phyloP scores from a whole-genome alignment of 2,329 filamentous ascomycete genomes.

The Aureobasidium lini region DNA sequence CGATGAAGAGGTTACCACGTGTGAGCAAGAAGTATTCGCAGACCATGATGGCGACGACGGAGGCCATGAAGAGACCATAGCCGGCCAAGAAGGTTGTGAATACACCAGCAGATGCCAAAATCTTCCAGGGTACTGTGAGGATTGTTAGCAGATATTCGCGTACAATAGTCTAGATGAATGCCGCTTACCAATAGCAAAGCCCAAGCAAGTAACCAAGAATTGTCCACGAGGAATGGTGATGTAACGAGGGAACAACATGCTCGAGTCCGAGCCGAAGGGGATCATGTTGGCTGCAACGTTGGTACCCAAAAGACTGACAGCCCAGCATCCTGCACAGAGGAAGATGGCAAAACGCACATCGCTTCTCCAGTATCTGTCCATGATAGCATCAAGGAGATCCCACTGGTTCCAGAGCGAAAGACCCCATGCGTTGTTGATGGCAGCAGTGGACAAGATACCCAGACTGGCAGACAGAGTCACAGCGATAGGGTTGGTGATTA shows the following conservation, averaged over 20 bases:
- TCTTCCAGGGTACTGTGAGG: conserved; percentile 50
- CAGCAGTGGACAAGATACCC: conserved; percentile 38
- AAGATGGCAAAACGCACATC: conserved; percentile 34
- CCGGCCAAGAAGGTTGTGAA: conserved; percentile 54
- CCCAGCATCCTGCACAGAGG: conserved; percentile 30
- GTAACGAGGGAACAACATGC: conserved; percentile 41
- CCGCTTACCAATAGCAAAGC: conserved; percentile 47
- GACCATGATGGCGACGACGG: conserved; percentile 54
- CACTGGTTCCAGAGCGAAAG: conserved; percentile 28
- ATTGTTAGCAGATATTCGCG: background rate
- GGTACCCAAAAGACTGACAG: conserved; percentile 31
- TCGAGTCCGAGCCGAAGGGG: conserved; percentile 29
- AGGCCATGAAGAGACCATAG: conserved; percentile 38
- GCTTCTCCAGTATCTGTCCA: conserved; percentile 27
- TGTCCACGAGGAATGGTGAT: conserved; percentile 37
- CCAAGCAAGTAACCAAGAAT: conserved; percentile 27
- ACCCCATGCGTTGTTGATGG: conserved; percentile 38
- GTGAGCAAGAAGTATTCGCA: conserved; percentile 52
- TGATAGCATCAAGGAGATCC: conserved; percentile 29
- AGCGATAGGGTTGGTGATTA: conserved; percentile 35
- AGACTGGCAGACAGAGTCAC: conserved; percentile 36
- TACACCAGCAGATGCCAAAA: conserved; percentile 49
- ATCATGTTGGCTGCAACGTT: conserved; percentile 29
- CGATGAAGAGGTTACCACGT: conserved; percentile 28
- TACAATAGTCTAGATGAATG: background rate